Evolutionary conservation across 306 rosid genomes (phyloP), one percentile per base, ranked within the genome.

Genomic region (Vigna angularis): DNA sequence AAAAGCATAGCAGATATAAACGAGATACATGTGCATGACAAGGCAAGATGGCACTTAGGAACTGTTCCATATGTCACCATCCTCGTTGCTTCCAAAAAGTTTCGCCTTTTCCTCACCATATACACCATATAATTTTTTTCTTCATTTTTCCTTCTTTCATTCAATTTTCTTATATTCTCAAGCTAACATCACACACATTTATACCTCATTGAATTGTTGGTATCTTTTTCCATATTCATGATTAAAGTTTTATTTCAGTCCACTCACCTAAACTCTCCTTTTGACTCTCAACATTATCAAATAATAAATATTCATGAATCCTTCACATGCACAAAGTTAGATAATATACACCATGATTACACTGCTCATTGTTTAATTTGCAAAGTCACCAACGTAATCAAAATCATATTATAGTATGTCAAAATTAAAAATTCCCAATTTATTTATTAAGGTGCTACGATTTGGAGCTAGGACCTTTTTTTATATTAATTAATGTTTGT

Each of bases 201-300:
- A 36, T 1, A 36, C 5, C 38, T 4, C 38, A 34, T 1, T 34
- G 38, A 34, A 34, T 34, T 34, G 7, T 34, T 34, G 7, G 8
- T 34, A 34, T 36, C 9, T 36, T 36, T 36, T 36, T 36, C 9
- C 6, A 6, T 1, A 36, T 36, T 36, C 42, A 6, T 36, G 7
- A 36, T 36, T 1, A 36, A 71, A 71, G 18, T 15, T 53, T 71
- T 18, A 15, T 48, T 66, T 36, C 9, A 9, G 42, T 81, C 52
- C 45, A 66, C 50, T 73, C 69, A 45, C 65, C 80, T 22, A 49
- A 73, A 59, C 66, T 66, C 65, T 67, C 73, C 64, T 55, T 74
- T 81, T 61, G 66, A 70, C 76, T 50, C 56, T 53, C n/a, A 38
- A 20, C 9, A 73, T 11, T 59, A 50, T 48, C 8, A 40, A 68